Percentiles rank a stretch among this genome's conserved stretches.
phyloP scores from a whole-genome alignment of 1,284 basidiomycete genomes.

The Somion occarium region DNA sequence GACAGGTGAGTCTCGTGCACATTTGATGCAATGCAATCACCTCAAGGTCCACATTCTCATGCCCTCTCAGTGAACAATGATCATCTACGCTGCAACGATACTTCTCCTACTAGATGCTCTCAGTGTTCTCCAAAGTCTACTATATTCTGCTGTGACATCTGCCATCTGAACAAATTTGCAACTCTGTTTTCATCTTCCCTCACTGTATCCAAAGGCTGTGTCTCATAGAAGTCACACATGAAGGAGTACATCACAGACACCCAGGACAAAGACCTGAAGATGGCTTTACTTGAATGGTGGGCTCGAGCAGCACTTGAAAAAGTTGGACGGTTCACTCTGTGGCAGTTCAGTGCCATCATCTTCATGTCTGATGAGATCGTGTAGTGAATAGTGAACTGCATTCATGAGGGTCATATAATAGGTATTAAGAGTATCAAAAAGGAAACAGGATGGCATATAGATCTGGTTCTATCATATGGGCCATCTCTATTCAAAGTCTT shows the following conservation, averaged over 20 bases:
- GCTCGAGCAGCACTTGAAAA: neutral
- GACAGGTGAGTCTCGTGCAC: neutral
- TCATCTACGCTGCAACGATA: neutral
- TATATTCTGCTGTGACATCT: slow-evolving; percentile 10
- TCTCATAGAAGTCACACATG: neutral
- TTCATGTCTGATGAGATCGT: neutral
- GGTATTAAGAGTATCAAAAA: neutral
- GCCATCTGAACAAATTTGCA: slow-evolving; percentile 2
- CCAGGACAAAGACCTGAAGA: neutral
- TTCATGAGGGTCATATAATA: neutral
- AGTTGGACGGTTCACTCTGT: neutral
- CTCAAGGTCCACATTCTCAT: neutral
- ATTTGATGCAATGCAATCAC: neutral
- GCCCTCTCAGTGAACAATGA: neutral
- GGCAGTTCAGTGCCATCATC: neutral
- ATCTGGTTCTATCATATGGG: neutral
- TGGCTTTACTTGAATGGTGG: neutral
- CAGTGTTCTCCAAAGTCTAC: slow-evolving; percentile 5
- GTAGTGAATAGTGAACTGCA: neutral
- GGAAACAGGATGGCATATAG: neutral
- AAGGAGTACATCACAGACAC: neutral
- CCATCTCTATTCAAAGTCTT: neutral
- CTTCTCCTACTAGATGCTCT: slow-evolving; percentile 4
- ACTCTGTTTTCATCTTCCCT: neutral
- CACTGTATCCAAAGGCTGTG: no score